These are phyloP conservation scores for Cyberlindnera misumaiensis DNA, from an alignment of 805 yeast species.

Conservation along the genomic window DNA sequence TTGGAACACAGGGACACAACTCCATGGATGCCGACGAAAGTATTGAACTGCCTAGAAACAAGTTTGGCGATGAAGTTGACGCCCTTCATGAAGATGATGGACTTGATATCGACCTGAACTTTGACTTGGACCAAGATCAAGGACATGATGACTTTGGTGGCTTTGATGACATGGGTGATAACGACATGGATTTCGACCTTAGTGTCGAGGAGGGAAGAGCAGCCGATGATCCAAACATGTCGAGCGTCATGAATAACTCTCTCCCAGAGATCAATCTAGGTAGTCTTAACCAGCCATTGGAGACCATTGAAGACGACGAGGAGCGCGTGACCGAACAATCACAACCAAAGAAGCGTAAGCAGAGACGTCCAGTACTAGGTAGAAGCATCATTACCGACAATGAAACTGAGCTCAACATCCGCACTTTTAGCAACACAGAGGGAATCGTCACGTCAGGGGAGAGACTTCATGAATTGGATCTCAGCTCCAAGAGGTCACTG, in stretches of 20 bases:
- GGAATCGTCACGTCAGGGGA: slow-evolving; percentile 3
- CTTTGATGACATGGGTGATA: slow-evolving; percentile 19
- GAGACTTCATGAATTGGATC: slow-evolving; percentile 2
- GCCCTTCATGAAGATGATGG: slow-evolving; percentile 33
- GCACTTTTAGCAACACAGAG: slow-evolving; percentile 13
- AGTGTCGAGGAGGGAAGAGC: slow-evolving; percentile 27
- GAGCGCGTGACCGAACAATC: slow-evolving; percentile 7
- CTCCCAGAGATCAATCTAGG: slow-evolving; percentile 9
- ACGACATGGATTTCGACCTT: slow-evolving; percentile 17
- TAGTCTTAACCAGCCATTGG: slow-evolving; percentile 14
- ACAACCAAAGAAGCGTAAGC: slow-evolving; percentile 5
- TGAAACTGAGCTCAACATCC: slow-evolving; percentile 20
- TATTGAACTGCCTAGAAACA: slow-evolving; percentile 60
- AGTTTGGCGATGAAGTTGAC: slow-evolving; percentile 22
- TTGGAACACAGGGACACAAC: slow-evolving; percentile 13
- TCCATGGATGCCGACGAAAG: slow-evolving; percentile 40
- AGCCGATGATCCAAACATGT: slow-evolving; percentile 15
- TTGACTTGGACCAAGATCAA: slow-evolving; percentile 26
- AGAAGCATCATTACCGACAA: slow-evolving; percentile 19
- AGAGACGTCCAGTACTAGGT: slow-evolving; percentile 9
- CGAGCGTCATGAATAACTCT: slow-evolving; percentile 10
- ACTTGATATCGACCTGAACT: slow-evolving; percentile 47
- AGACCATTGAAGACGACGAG: slow-evolving; percentile 14
- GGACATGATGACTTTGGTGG: slow-evolving; percentile 6
- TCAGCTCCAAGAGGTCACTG: slow-evolving; percentile 15